phyloP scores from a whole-genome alignment of 2,329 filamentous ascomycete species.

The Trichoderma oligosporum region DNA sequence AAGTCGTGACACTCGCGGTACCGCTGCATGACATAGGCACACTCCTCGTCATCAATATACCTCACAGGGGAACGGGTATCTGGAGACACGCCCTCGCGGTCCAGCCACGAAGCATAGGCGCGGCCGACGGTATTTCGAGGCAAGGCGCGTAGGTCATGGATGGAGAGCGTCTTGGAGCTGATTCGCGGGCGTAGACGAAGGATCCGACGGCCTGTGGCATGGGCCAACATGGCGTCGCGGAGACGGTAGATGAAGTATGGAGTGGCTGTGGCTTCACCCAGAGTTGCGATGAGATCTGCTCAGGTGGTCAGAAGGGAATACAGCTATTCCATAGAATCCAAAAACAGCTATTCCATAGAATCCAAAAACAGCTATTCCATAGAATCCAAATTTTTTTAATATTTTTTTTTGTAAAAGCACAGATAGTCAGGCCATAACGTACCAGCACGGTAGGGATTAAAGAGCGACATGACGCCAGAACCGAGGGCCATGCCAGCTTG shows the following conservation, averaged over 20 bases:
- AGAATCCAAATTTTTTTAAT: no score
- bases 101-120: conserved; percentile 86
- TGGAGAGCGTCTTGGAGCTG: conserved; percentile 65
- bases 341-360: no score
- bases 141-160: conserved; percentile 67
- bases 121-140: conserved; percentile 72
- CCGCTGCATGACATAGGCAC: conserved; percentile 96
- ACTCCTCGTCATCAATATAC: conserved; percentile 93
- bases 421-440: conserved; percentile 20
- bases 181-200: conserved; percentile 86
- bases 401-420: no score
- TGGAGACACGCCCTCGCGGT: conserved; percentile 86
- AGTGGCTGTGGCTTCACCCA: conserved; percentile 91
- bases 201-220: conserved; percentile 82
- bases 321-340: neutral
- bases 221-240: conserved; percentile 82
- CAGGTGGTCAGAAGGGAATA: no score
- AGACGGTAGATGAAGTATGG: conserved; percentile 94
- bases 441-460: conserved; percentile 80
- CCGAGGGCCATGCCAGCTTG: conserved; percentile 66
- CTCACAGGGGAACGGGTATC: conserved; percentile 79
- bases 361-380: no score
- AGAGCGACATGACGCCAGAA: conserved; percentile 58
- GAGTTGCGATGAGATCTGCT: conserved; percentile 85
- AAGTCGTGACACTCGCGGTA: conserved; percentile 98